phyloP scores from a whole-genome alignment of 495 filamentous ascomycete genomes.

The Aspergillus campestris region DNA sequence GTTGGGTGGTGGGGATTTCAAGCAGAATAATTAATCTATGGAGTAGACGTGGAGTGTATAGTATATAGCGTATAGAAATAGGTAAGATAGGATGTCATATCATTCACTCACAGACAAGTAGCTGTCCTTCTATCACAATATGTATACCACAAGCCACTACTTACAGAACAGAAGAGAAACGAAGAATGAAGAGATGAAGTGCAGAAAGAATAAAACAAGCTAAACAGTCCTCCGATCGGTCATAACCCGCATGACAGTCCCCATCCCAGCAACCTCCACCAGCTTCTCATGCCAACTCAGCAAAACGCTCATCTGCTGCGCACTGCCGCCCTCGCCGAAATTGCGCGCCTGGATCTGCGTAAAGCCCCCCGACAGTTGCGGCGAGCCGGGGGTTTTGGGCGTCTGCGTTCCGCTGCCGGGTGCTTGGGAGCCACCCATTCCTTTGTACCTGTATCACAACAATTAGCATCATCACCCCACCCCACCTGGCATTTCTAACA shows the following conservation, averaged over 20 bases:
- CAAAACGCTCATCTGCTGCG: constrained; percentile 85
- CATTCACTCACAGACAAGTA: too few species aligned
- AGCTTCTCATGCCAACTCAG: constrained; percentile 95
- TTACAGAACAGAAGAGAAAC: constrained; percentile 15
- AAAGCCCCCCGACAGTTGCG: constrained; percentile 71
- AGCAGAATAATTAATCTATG: constrained; percentile 6
- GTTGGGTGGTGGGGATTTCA: constrained; percentile 52
- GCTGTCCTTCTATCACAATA: constrained; percentile 11
- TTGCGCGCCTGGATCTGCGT: constrained; percentile 68
- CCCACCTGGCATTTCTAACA: too few species aligned
- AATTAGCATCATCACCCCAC: background rate
- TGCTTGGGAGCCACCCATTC: constrained; percentile 52
- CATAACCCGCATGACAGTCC: constrained; percentile 84
- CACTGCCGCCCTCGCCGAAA: constrained; percentile 64
- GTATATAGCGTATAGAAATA: constrained; percentile 14
- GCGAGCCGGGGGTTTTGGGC: constrained; percentile 50
- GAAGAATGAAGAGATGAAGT: constrained; percentile 7
- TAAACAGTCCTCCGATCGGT: constrained; percentile 84
- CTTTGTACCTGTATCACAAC: constrained; percentile 57
- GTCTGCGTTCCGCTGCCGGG: constrained; percentile 25
- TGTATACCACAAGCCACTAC: constrained; percentile 21
- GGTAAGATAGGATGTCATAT: constrained; percentile 12
- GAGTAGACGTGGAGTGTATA: background rate
- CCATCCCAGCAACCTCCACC: constrained; percentile 79
- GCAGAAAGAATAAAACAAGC: constrained; percentile 11